phyloP scores from a whole-genome alignment of 805 yeast species.

The Yarrowia phangngaensis region DNA sequence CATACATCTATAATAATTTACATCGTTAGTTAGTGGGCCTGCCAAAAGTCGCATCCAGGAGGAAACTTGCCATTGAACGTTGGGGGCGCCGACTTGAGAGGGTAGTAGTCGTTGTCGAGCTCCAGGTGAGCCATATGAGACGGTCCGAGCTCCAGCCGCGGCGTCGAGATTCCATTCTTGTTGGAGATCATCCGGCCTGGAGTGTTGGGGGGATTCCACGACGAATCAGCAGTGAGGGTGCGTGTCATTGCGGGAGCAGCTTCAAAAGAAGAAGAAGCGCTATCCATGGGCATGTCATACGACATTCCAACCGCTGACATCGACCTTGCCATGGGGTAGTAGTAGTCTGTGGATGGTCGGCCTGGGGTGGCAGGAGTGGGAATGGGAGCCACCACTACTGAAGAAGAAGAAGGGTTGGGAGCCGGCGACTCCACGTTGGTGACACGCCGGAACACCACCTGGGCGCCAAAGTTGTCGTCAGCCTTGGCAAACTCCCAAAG shows the following conservation, averaged over 20 bases:
- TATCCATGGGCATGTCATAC: constrained; percentile 22
- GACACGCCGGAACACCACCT: constrained; percentile 40
- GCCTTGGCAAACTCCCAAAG: constrained; percentile 41
- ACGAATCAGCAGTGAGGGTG: constrained; percentile 23
- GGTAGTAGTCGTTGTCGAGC: constrained; percentile 12
- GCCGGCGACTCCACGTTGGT: constrained; percentile 6
- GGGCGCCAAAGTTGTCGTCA: constrained; percentile 38
- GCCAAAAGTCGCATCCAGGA: constrained; percentile 25
- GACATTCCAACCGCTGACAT: constrained; percentile 33
- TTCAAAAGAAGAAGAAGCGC: constrained; percentile 9
- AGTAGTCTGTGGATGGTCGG: constrained; percentile 27
- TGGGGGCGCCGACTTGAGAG: constrained; percentile 22
- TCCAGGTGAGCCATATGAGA: constrained; percentile 23
- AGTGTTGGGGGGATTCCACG: constrained; percentile 19
- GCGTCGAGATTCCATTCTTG: constrained; percentile 11
- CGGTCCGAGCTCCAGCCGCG: constrained; percentile 17
- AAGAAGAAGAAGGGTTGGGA: neutral
- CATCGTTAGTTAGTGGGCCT: too few relatives aligned
- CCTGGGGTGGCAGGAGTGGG: constrained; percentile 26
- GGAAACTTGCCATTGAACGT: constrained; percentile 26
- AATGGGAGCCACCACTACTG: constrained; percentile 13
- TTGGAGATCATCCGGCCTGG: constrained; percentile 12
- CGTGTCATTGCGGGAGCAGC: constrained; percentile 25
- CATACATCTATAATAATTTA: too few relatives aligned
- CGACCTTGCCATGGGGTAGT: constrained; percentile 32